phyloP scores from a whole-genome alignment of 106 monocot genomes.

The Agapanthus africanus region DNA sequence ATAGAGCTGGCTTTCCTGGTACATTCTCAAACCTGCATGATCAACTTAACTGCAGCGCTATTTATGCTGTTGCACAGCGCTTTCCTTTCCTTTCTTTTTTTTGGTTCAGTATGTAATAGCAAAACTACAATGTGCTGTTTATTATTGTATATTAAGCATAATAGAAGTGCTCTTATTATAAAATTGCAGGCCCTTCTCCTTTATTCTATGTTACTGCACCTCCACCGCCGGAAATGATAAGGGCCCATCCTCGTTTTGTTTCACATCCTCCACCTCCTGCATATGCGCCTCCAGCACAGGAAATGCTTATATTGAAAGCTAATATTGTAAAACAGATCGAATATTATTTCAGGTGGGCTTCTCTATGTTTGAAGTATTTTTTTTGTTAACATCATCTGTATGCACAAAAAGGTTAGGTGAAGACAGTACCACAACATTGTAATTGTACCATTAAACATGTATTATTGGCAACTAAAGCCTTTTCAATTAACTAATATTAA shows the following conservation, averaged over 20 bases:
- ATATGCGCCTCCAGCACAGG: conserved; percentile 20
- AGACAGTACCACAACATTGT: neutral
- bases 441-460: neutral
- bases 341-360: conserved; percentile 84
- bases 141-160: neutral
- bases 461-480: neutral
- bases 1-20: conserved; percentile 72
- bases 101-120: neutral
- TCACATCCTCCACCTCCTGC: conserved; percentile 28
- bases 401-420: no score
- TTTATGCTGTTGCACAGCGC: neutral
- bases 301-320: conserved; percentile 20
- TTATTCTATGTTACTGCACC: conserved; percentile 44
- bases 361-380: neutral
- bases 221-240: conserved; percentile 46
- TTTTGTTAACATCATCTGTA: neutral
- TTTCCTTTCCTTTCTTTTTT: neutral
- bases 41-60: neutral
- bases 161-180: neutral
- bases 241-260: conserved; percentile 46
- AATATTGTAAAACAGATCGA: conserved; percentile 70
- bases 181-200: conserved; percentile 54
- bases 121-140: neutral
- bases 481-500: neutral
- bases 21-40: conserved; percentile 8